A percentile compares a stretch with the other conserved stretches of the same genome.
Evolutionary conservation across 2,329 filamentous ascomycete genomes (phyloP).

Genomic region (Colletotrichum costaricense): DNA sequence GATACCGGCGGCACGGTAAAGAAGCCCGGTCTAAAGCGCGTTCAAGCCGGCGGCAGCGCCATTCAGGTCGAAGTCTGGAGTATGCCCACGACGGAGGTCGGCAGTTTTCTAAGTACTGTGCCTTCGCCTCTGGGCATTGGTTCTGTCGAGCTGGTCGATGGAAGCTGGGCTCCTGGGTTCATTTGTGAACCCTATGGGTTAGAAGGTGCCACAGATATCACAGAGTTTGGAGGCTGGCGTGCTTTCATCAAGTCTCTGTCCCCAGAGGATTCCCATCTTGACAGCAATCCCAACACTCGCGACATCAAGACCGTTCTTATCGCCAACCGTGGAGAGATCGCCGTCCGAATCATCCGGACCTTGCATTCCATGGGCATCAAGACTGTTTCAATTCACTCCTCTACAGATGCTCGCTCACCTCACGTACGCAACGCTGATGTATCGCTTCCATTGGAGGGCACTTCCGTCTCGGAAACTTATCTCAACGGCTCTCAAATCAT

Average conservation of each 20-base stretch:
- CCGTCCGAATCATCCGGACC: conserved; percentile 76
- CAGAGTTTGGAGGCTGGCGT: conserved; percentile 46
- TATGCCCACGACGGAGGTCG: conserved; percentile 43
- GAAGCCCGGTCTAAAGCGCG: conserved; percentile 48
- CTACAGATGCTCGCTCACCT: conserved; percentile 69
- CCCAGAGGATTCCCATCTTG: background rate
- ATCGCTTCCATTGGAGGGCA: conserved; percentile 71
- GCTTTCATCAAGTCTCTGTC: conserved; percentile 38
- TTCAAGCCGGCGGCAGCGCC: conserved; percentile 38
- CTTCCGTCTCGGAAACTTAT: conserved; percentile 60
- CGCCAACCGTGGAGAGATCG: conserved; percentile 81
- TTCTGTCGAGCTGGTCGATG: conserved; percentile 47
- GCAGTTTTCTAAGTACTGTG: conserved; percentile 47
- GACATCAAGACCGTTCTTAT: conserved; percentile 61
- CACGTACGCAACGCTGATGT: conserved; percentile 77
- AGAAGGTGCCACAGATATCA: conserved; percentile 45
- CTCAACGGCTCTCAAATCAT: conserved; percentile 74
- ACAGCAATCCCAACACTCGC: background rate
- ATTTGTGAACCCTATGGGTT: conserved; percentile 50
- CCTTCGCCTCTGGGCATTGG: conserved; percentile 49
- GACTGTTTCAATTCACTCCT: conserved; percentile 78
- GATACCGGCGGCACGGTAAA: conserved; percentile 34
- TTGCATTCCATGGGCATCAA: conserved; percentile 74
- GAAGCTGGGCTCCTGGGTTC: conserved; percentile 49
- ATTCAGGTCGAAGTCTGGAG: conserved; percentile 51